These are phyloP conservation scores for Sicyos edulis DNA, from an alignment of 306 rosid species.

Conservation along the genomic window DNA sequence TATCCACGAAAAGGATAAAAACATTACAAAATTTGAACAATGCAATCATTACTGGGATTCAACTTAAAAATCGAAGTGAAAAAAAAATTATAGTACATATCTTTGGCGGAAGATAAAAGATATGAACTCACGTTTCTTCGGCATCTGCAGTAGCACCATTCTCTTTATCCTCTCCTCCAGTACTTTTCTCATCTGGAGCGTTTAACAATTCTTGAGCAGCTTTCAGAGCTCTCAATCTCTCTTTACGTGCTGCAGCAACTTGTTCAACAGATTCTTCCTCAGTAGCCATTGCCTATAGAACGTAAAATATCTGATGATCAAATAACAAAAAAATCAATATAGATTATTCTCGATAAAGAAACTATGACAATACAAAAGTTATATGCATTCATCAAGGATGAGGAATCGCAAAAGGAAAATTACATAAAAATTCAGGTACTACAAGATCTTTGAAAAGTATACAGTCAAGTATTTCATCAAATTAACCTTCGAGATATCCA, in stretches of 20 bases:
- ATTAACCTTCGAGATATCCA: neutral
- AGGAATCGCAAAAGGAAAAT: neutral
- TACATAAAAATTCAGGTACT: neutral
- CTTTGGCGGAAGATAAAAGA: neutral
- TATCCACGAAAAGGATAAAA: neutral
- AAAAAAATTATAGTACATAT: neutral
- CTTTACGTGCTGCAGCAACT: constrained; percentile 66
- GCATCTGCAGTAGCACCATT: constrained; percentile 21
- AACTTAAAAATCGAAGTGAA: neutral
- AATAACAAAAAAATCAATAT: neutral
- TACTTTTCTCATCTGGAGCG: constrained; percentile 46
- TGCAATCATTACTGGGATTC: neutral
- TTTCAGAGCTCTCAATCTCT: constrained; percentile 66
- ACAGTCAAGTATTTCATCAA: neutral
- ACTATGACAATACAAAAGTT: neutral
- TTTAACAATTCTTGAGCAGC: constrained; percentile 61
- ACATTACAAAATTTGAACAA: neutral
- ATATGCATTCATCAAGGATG: neutral
- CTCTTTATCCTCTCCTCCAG: constrained; percentile 27
- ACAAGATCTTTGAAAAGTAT: neutral
- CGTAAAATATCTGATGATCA: neutral
- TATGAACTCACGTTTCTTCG: constrained; percentile 37
- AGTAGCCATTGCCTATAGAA: constrained; percentile 33
- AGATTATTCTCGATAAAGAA: neutral
- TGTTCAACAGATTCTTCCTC: constrained; percentile 64